These are phyloP conservation scores for Salvia miltiorrhiza DNA, from an alignment of 257 asterid genomes.

Conservation along the genomic window DNA sequence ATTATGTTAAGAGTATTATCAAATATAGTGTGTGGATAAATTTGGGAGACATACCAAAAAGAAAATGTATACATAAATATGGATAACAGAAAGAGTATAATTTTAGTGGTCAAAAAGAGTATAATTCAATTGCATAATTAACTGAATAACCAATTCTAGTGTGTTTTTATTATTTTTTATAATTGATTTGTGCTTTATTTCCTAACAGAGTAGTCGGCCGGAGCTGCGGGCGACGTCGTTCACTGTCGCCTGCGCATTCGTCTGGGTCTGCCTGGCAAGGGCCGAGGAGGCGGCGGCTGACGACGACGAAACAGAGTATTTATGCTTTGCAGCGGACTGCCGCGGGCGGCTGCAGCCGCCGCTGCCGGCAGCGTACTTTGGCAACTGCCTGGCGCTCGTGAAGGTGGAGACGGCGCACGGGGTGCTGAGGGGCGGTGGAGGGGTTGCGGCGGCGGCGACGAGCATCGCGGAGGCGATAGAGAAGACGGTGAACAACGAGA, in stretches of 20 bases:
- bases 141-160: too few species aligned
- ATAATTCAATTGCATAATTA: too few species aligned
- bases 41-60: too few species aligned
- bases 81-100: too few species aligned
- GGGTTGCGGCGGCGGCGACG: constrained; percentile 29
- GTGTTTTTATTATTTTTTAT: too few species aligned
- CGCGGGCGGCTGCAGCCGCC: constrained; percentile 42
- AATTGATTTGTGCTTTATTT: too few species aligned
- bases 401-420: constrained; percentile 28
- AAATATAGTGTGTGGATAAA: too few species aligned
- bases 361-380: constrained; percentile 38
- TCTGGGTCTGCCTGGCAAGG: constrained; percentile 37
- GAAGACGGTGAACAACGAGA: constrained; percentile 29
- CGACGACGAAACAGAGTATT: constrained; percentile 38
- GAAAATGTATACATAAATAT: too few species aligned
- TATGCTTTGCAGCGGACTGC: constrained; percentile 41
- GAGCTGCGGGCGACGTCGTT: constrained; percentile 33
- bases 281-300: constrained; percentile 19
- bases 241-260: constrained; percentile 35
- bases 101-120: too few species aligned
- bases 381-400: constrained; percentile 40
- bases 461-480: constrained; percentile 26
- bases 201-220: constrained; percentile 20
- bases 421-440: constrained; percentile 27
- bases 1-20: too few species aligned